Base-by-base conservation (phyloP, 1,139 yeast genomes). In the Geotrichum cucujoidarum region DNA sequence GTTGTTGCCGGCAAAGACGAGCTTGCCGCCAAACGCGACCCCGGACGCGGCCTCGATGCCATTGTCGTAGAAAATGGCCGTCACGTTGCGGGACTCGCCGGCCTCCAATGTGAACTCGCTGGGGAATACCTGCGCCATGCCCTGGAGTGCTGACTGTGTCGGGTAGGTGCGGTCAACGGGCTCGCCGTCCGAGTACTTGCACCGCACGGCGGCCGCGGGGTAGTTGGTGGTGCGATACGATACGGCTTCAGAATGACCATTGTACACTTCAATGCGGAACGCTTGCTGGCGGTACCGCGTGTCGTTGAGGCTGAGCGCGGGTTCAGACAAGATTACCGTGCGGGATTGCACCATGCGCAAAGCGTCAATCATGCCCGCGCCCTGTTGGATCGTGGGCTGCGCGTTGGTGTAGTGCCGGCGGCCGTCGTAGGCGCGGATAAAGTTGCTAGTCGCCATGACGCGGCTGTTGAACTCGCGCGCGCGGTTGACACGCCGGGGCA, bases 331-430 rank as follows among this genome's bases (percentile, higher is more conserved):
- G 11, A 56, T 18, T 2, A 33, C 30, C 2, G 70, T 67, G 53
- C 67, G 62, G 50, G 64, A 66, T 55, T 66, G 64, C 53, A 67
- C 62, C 57, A 67, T 59, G 17, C 64, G 64, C 34, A 65, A 65
- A 16, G 68, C 70, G 49, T 66, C 58, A 45, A 67, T 61, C 14
- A 69, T 63, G 33, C 59, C 59, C 4, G 58, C 53, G 20, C 59
- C 59, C 45, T 56, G 59, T 32, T 56, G 59, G 36, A 30, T 44
- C 1, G 50, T 35, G 3, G 58, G 58, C 40, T 48, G 48, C 11
- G 33, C 35, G 14, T 16, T 40, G 3, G 10, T 11, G 34, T 8
- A 31, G 36, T 18, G 38, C 4, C 40, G 27, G 11, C 14, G 27
- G 14, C 47, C 50, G 20, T 34, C 32, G 29, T 46, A 40, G 8